Conservation (phyloP, 257 asterid species). For the Galeopsis tetrahit region DNA sequence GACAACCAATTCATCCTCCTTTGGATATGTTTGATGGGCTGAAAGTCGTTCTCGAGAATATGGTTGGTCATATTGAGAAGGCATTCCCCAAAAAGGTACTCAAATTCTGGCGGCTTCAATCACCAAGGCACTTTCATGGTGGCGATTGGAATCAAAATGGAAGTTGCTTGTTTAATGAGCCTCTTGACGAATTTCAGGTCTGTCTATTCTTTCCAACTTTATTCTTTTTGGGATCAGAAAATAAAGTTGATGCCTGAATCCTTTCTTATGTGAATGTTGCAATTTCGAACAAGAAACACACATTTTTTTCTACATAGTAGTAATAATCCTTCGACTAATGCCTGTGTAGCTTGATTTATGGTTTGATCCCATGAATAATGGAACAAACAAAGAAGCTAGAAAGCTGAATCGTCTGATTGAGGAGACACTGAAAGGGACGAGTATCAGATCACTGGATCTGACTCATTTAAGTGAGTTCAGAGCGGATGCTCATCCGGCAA, state of each 20-base stretch:
- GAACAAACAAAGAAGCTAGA: constrained; percentile 92
- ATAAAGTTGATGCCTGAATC: not conserved
- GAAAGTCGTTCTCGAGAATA: constrained; percentile 66
- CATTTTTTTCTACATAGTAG: too few relatives aligned
- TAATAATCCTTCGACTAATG: constrained; percentile 24
- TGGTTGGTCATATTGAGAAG: constrained; percentile 70
- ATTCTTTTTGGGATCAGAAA: not conserved
- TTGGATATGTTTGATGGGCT: constrained; percentile 67
- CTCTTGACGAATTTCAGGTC: constrained; percentile 81
- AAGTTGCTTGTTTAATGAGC: constrained; percentile 80
- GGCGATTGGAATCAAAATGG: constrained; percentile 99
- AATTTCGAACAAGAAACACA: not conserved
- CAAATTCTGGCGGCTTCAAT: constrained; percentile 91
- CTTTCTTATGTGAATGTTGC: too few relatives aligned
- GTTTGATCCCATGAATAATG: constrained; percentile 81
- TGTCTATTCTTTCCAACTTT: constrained; percentile 38
- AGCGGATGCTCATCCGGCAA: constrained; percentile 95
- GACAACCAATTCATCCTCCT: constrained; percentile 74
- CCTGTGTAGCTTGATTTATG: constrained; percentile 79
- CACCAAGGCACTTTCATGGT: constrained; percentile 95
- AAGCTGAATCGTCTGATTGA: constrained; percentile 60
- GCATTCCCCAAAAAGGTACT: constrained; percentile 58
- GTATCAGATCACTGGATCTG: constrained; percentile 62
- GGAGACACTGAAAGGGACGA: constrained; percentile 58
- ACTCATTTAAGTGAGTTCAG: constrained; percentile 85